These are phyloP conservation scores for Pseudoneurospora amorphoporcata DNA, from an alignment of 495 filamentous ascomycete species.

Conservation along the genomic window DNA sequence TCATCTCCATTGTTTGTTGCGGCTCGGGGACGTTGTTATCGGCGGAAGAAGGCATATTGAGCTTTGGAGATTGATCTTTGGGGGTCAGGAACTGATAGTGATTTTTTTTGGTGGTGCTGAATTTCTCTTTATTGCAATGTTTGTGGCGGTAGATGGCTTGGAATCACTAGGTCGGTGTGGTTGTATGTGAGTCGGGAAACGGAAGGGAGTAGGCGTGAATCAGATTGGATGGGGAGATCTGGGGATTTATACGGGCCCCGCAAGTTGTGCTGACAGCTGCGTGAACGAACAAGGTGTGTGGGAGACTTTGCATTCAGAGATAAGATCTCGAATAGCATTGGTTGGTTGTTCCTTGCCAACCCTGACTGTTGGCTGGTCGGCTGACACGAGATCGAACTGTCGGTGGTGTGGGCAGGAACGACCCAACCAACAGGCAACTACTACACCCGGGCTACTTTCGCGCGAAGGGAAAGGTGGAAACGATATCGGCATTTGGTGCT, in stretches of 20 bases:
- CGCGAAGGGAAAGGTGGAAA: neutral
- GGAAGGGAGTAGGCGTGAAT: neutral
- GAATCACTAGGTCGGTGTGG: neutral
- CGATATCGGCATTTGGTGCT: neutral
- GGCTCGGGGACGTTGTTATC: constrained; percentile 13
- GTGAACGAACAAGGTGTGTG: neutral
- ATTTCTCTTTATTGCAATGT: neutral
- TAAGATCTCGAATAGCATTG: neutral
- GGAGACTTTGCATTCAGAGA: neutral
- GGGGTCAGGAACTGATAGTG: neutral
- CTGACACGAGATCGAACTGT: neutral
- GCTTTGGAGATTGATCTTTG: neutral
- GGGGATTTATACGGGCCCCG: neutral
- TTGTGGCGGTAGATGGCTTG: neutral
- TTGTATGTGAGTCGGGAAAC: neutral
- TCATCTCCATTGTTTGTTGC: constrained; percentile 20
- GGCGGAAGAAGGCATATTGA: constrained; percentile 14
- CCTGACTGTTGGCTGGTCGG: neutral
- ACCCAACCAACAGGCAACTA: neutral
- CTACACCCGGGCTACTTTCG: neutral
- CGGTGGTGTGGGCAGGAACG: neutral
- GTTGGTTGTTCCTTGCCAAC: neutral
- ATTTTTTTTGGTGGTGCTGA: neutral
- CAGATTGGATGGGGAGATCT: neutral
- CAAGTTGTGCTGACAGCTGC: neutral